Percentiles rank a stretch among this genome's conserved stretches.
phyloP scores from a whole-genome alignment of 495 filamentous ascomycete species.

The Pyrenula massariospora region DNA sequence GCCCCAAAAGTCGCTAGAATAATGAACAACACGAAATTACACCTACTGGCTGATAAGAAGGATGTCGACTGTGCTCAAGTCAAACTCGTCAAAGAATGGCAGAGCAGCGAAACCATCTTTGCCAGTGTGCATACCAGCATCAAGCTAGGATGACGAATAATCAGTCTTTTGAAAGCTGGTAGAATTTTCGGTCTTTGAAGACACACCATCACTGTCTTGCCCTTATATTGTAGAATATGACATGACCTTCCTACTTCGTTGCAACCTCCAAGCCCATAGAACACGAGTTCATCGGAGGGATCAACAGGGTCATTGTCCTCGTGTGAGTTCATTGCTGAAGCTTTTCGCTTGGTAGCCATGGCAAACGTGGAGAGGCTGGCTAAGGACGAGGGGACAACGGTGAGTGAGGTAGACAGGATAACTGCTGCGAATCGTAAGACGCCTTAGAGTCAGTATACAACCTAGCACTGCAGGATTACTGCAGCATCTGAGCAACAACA shows the following conservation, averaged over 20 bases:
- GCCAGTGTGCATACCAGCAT: conserved; percentile 94
- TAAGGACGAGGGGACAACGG: too few relatives aligned
- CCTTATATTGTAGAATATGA: conserved; percentile 97
- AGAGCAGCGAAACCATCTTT: conserved; percentile 89
- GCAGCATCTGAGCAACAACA: too few relatives aligned
- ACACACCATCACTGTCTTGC: conserved; percentile 94
- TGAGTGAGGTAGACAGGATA: too few relatives aligned
- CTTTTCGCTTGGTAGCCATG: conserved; percentile 72
- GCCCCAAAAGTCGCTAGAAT: too few relatives aligned
- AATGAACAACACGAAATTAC: not conserved
- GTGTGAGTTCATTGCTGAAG: conserved; percentile 47
- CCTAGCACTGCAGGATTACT: too few relatives aligned
- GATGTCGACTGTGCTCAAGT: conserved; percentile 92
- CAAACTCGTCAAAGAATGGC: conserved; percentile 97
- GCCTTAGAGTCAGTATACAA: too few relatives aligned
- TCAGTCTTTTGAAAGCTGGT: too few relatives aligned
- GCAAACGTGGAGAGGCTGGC: conserved; percentile 2
- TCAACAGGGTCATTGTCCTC: conserved; percentile 59
- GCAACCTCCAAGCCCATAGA: conserved; percentile 85
- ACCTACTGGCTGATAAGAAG: conserved; percentile 96
- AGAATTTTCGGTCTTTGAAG: not conserved
- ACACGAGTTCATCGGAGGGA: conserved; percentile 79
- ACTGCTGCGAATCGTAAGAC: too few relatives aligned
- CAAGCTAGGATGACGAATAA: conserved; percentile 48
- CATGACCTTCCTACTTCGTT: conserved; percentile 96